phyloP scores from a whole-genome alignment of 495 filamentous ascomycete species.

The Penicillium canescens region DNA sequence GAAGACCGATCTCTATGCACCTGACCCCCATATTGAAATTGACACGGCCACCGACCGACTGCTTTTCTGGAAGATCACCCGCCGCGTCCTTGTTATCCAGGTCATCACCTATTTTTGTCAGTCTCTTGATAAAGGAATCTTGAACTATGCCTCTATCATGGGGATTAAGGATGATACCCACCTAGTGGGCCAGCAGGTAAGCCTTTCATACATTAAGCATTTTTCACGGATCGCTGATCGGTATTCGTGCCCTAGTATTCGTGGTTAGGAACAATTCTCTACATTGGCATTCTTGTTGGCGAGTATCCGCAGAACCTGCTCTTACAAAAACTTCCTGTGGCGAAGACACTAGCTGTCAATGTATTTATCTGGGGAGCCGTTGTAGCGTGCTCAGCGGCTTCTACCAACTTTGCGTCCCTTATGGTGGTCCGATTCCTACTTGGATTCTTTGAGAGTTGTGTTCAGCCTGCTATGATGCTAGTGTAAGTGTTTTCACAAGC shows the following conservation, averaged over 20 bases:
- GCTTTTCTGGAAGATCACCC: conserved; percentile 21
- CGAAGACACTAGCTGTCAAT: conserved; percentile 42
- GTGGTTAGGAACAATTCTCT: conserved; percentile 45
- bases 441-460: conserved; percentile 30
- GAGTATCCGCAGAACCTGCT: conserved; percentile 50
- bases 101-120: conserved; percentile 26
- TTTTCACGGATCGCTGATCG: neutral
- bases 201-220: neutral
- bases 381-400: conserved; percentile 24
- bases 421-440: conserved; percentile 33
- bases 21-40: conserved; percentile 7
- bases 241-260: conserved; percentile 26
- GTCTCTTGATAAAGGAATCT: conserved; percentile 49
- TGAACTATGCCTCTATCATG: conserved; percentile 48
- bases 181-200: conserved; percentile 33
- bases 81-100: conserved; percentile 19
- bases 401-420: conserved; percentile 20
- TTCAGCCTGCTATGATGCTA: conserved; percentile 30
- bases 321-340: conserved; percentile 49
- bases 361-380: conserved; percentile 34
- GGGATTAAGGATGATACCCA: conserved; percentile 35
- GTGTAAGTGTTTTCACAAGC: conserved; percentile 5
- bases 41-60: conserved; percentile 14
- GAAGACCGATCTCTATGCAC: neutral
- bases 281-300: conserved; percentile 39